Evolutionary conservation across 2,329 filamentous ascomycete species (phyloP).

Genomic region (Trichoderma sp.): DNA sequence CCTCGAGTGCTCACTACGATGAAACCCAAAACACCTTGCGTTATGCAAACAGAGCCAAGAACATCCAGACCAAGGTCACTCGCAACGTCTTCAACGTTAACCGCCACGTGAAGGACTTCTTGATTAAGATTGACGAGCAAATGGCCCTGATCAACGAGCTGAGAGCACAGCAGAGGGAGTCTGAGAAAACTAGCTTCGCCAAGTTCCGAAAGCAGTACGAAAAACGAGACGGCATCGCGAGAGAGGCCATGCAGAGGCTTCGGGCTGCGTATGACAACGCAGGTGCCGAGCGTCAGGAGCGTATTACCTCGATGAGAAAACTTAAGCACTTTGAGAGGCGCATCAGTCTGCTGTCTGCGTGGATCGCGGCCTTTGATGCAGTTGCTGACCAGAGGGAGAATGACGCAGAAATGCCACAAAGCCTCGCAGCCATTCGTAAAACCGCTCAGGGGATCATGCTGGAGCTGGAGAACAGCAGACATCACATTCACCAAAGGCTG

Average conservation of each 20-base stretch:
- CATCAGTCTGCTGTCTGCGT: slow-evolving; percentile 81
- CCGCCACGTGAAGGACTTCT: slow-evolving; percentile 96
- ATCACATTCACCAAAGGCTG: slow-evolving; percentile 84
- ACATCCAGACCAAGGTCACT: slow-evolving; percentile 99
- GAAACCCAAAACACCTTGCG: slow-evolving; percentile 97
- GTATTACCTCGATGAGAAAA: slow-evolving; percentile 75
- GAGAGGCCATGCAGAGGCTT: slow-evolving; percentile 77
- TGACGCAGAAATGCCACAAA: slow-evolving; percentile 59
- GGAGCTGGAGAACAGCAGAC: slow-evolving; percentile 84
- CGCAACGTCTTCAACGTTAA: slow-evolving; percentile 99
- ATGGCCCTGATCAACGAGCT: slow-evolving; percentile 96
- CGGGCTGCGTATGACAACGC: slow-evolving; percentile 82
- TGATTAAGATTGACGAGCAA: slow-evolving; percentile 99
- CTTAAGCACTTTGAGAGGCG: slow-evolving; percentile 79
- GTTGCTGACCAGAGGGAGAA: slow-evolving; percentile 64
- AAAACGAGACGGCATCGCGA: slow-evolving; percentile 72
- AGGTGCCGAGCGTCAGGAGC: slow-evolving; percentile 72
- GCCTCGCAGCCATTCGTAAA: slow-evolving; percentile 74
- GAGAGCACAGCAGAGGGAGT: slow-evolving; percentile 87
- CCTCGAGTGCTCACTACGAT: slow-evolving; percentile 94
- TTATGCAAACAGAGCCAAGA: slow-evolving; percentile 97
- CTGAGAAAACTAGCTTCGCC: slow-evolving; percentile 73
- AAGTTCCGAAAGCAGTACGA: slow-evolving; percentile 91
- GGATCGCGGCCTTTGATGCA: slow-evolving; percentile 87
- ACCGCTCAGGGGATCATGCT: slow-evolving; percentile 79